Evolutionary conservation across 2,329 filamentous ascomycete genomes (phyloP).

Genomic region (Aspergillus quadricinctus): DNA sequence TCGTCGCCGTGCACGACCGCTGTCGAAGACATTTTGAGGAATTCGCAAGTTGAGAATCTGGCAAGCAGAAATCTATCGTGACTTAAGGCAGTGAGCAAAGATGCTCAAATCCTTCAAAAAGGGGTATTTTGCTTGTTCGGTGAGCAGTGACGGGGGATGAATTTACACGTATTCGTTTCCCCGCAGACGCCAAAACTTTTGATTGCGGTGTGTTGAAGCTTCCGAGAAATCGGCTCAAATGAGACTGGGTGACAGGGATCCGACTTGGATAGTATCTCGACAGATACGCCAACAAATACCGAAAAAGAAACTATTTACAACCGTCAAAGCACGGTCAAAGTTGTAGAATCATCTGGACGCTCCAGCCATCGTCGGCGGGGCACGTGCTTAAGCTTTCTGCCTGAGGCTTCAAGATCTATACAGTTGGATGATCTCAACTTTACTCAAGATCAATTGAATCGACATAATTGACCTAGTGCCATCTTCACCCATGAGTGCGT

Average conservation of each 20-base stretch:
- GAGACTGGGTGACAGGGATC: background rate
- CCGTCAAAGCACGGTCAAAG: background rate
- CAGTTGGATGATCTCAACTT: background rate
- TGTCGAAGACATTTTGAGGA: constrained; percentile 36
- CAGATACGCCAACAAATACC: background rate
- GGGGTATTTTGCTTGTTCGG: background rate
- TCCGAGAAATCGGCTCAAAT: constrained; percentile 23
- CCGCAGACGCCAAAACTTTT: constrained; percentile 8
- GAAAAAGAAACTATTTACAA: background rate
- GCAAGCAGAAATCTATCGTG: background rate
- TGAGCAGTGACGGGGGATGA: background rate
- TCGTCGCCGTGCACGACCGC: constrained; percentile 55
- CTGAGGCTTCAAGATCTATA: constrained; percentile 14
- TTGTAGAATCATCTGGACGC: background rate
- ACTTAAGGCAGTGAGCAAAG: background rate
- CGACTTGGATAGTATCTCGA: background rate
- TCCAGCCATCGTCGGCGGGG: constrained; percentile 2
- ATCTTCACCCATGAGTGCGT: background rate
- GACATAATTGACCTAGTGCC: background rate
- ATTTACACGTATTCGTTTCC: constrained; percentile 10
- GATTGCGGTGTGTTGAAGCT: constrained; percentile 22
- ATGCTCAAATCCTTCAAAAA: background rate
- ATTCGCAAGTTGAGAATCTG: background rate
- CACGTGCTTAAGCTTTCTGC: constrained; percentile 19
- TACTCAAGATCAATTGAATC: background rate